These are phyloP conservation scores for Antitrichia curtipendula DNA, from an alignment of 225 moss, liverwort and hornwort genomes.

Conservation along the genomic window DNA sequence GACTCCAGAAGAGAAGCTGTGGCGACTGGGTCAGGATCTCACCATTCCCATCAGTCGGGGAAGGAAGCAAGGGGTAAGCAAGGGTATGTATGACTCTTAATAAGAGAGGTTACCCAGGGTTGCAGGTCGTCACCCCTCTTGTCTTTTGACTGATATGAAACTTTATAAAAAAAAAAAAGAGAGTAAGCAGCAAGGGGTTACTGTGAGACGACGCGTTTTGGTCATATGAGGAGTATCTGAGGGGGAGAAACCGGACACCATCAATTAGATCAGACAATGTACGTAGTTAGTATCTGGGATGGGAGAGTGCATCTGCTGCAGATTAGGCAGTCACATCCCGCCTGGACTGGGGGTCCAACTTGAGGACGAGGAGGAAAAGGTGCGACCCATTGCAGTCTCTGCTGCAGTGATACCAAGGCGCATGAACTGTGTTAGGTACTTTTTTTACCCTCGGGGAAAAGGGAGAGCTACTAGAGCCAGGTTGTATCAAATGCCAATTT, in stretches of 20 bases:
- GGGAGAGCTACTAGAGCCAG: constrained; percentile 65
- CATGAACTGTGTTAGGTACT: constrained; percentile 42
- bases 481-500: constrained; percentile 92
- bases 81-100: constrained; percentile 10
- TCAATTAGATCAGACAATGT: constrained; percentile 31
- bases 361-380: constrained; percentile 22
- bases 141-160: neutral
- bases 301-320: constrained; percentile 8
- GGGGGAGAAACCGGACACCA: neutral
- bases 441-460: constrained; percentile 35
- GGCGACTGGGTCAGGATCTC: constrained; percentile 28
- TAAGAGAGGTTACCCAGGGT: constrained; percentile 4
- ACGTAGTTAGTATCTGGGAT: constrained; percentile 22
- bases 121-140: constrained; percentile 5
- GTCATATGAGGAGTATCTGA: constrained; percentile 8
- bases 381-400: constrained; percentile 42
- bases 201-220: constrained; percentile 17
- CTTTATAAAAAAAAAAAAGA: neutral
- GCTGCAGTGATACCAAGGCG: constrained; percentile 33
- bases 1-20: constrained; percentile 16
- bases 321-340: neutral
- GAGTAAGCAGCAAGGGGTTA: constrained; percentile 9
- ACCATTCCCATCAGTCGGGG: constrained; percentile 5
- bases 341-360: neutral
- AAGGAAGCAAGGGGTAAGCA: neutral